These are phyloP conservation scores for Erysimum cheiri DNA, from an alignment of 441 rosid species.

Conservation along the genomic window DNA sequence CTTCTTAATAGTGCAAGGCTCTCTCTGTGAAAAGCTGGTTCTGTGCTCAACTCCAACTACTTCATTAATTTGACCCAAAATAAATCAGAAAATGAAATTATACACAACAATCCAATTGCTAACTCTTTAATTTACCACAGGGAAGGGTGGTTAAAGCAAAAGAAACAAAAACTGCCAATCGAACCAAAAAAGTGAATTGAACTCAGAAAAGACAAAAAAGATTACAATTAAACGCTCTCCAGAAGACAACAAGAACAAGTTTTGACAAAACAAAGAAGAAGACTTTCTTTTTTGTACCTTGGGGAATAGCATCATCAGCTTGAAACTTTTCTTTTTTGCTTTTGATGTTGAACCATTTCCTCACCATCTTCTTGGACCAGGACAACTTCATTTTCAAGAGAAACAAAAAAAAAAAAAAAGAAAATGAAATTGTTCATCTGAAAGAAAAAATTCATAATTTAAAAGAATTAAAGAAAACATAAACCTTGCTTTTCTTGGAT, in stretches of 20 bases:
- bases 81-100: conserved; percentile 1
- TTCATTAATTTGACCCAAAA: conserved; percentile 45
- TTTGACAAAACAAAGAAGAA: conserved; percentile 24
- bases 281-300: conserved; percentile 55
- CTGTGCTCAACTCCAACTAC: conserved; percentile 76
- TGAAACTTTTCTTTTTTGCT: conserved; percentile 84
- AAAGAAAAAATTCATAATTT: conserved; percentile 12
- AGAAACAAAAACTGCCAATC: conserved; percentile 29
- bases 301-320: conserved; percentile 68
- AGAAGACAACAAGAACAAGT: conserved; percentile 34
- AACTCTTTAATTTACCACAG: conserved; percentile 1
- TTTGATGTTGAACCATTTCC: conserved; percentile 94
- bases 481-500: conserved; percentile 88
- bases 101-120: conserved; percentile 21
- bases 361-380: conserved; percentile 93
- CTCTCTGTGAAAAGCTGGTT: conserved; percentile 80
- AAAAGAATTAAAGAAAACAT: conserved; percentile 5
- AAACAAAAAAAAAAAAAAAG: not conserved
- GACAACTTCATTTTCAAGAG: conserved; percentile 61
- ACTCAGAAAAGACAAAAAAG: conserved; percentile 37
- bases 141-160: conserved; percentile 22
- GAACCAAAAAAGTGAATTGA: not conserved
- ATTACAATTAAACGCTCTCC: conserved; percentile 24
- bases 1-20: conserved; percentile 81
- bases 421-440: conserved; percentile 27